phyloP scores from a whole-genome alignment of 805 yeast species.

The Trichomonascus vanleenenianus region DNA sequence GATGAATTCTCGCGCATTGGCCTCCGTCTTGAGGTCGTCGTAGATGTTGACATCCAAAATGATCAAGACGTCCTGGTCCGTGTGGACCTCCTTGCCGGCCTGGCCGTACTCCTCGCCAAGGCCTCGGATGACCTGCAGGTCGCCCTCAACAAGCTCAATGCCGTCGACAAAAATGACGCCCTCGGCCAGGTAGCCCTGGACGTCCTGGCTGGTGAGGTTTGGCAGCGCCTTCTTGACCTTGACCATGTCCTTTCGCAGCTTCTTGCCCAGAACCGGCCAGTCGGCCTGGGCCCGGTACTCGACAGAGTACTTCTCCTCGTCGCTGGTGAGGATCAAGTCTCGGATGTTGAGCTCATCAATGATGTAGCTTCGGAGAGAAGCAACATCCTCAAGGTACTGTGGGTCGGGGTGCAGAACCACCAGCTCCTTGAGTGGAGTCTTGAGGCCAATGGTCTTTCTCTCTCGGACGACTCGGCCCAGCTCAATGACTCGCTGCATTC shows the following conservation, averaged over 20 bases:
- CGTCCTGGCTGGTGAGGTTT: slow-evolving; percentile 68
- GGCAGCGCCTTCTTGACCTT: slow-evolving; percentile 94
- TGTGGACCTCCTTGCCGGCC: slow-evolving; percentile 77
- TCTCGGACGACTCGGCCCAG: slow-evolving; percentile 95
- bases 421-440: slow-evolving; percentile 86
- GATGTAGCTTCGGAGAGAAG: slow-evolving; percentile 69
- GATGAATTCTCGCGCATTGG: slow-evolving; percentile 90
- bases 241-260: slow-evolving; percentile 87
- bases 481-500: slow-evolving; percentile 97
- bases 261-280: slow-evolving; percentile 98
- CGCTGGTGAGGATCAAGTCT: slow-evolving; percentile 77
- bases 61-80: slow-evolving; percentile 83
- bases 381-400: slow-evolving; percentile 67
- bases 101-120: slow-evolving; percentile 53
- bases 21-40: slow-evolving; percentile 86
- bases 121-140: slow-evolving; percentile 83
- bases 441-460: slow-evolving; percentile 85
- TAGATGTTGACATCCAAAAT: slow-evolving; percentile 82
- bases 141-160: slow-evolving; percentile 78
- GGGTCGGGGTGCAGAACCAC: slow-evolving; percentile 78
- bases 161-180: slow-evolving; percentile 85
- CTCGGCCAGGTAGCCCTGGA: slow-evolving; percentile 59
- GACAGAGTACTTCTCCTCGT: slow-evolving; percentile 87
- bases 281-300: slow-evolving; percentile 93
- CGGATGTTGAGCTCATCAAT: slow-evolving; percentile 89